These are phyloP conservation scores for Fusarium tjaetaba DNA, from an alignment of 2,329 filamentous ascomycete species.

Conservation along the genomic window DNA sequence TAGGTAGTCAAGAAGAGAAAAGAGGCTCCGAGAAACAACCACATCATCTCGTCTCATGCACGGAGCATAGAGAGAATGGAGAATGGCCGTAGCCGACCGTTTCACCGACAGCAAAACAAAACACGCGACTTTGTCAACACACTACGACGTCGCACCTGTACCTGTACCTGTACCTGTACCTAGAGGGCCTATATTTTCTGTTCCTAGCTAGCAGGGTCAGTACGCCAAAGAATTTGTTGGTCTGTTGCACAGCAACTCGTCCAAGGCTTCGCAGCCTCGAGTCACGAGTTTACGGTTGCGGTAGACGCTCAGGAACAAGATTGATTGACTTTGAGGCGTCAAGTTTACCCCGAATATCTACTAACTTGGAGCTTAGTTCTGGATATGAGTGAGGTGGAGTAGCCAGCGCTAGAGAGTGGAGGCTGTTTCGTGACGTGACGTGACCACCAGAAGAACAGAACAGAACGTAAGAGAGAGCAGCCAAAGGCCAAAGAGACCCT, in stretches of 20 bases:
- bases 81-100: conserved; percentile 2
- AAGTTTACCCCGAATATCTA: conserved; percentile 12
- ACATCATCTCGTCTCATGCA: neutral
- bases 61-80: neutral
- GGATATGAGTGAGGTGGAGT: neutral
- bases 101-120: conserved; percentile 28
- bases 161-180: neutral
- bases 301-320: conserved; percentile 4
- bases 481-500: conserved; percentile 6
- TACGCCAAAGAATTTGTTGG: neutral
- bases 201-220: neutral
- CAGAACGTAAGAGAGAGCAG: neutral
- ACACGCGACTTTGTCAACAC: conserved; percentile 14
- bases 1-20: neutral
- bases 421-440: conserved; percentile 30
- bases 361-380: neutral
- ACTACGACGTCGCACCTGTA: conserved; percentile 15
- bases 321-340: conserved; percentile 14
- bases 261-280: neutral
- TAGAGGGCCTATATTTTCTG: neutral
- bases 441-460: conserved; percentile 17
- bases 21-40: conserved; percentile 13
- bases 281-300: neutral
- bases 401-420: neutral
- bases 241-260: conserved; percentile 1